Conservation (phyloP, 129 eudicot species). For the Ambrosia trifida region DNA sequence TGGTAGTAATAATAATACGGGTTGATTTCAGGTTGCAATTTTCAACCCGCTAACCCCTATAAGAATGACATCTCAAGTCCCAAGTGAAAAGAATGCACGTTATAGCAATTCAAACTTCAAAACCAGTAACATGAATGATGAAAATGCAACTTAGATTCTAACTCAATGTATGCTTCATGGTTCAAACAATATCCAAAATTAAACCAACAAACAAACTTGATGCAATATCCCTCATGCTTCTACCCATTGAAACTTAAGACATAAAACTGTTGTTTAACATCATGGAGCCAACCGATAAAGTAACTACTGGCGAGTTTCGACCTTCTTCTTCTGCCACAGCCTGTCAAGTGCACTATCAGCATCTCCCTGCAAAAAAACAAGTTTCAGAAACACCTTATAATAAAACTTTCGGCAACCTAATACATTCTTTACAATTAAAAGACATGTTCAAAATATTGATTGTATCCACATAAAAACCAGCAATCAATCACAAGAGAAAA, state of each 20-base stretch:
- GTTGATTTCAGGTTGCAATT: too few species aligned
- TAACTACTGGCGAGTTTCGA: slow-evolving; percentile 43
- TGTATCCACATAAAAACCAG: too few species aligned
- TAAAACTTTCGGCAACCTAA: too few species aligned
- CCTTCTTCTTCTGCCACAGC: slow-evolving; percentile 78
- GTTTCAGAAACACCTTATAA: background rate
- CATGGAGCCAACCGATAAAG: background rate
- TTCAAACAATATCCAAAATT: background rate
- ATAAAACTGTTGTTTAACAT: background rate
- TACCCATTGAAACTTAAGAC: background rate
- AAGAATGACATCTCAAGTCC: too few species aligned
- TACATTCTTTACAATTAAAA: too few species aligned
- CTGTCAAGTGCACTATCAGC: slow-evolving; percentile 83
- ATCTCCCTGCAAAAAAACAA: slow-evolving; percentile 54
- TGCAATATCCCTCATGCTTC: slow-evolving; percentile 5
- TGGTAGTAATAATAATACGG: too few species aligned
- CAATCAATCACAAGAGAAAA: too few species aligned
- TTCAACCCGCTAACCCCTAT: too few species aligned
- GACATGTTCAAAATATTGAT: too few species aligned
- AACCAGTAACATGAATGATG: background rate
- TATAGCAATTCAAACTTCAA: background rate
- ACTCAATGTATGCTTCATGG: background rate
- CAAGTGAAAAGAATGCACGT: background rate
- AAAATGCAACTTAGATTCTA: background rate
- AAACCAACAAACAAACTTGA: slow-evolving; percentile 17